Evolutionary conservation across 129 eudicot species (phyloP), one percentile per base, ranked within the genome.

Genomic region (Rutidosis leptorrhynchoides): DNA sequence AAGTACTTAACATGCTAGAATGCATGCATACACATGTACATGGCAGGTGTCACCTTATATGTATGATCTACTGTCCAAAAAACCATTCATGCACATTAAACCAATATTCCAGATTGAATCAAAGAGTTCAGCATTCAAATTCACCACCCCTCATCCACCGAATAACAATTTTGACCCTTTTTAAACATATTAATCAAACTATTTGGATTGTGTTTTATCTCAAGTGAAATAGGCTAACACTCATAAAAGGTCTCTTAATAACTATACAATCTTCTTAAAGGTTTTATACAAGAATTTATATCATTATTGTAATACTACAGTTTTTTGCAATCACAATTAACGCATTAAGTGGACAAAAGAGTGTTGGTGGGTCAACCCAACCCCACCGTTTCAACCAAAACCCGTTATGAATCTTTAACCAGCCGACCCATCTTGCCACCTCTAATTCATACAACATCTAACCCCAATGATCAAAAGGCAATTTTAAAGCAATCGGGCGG

Each of bases 11-110:
- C 58, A 42, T 30, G 69, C 67, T 11, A 65, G 35, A 65, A 65
- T 58, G 52, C 40, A 58, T 23, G 51, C 16, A 43, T 29, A 40
- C 32, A 54, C 27, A 60, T 24, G 42, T 59, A 32, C 48, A 46
- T 71, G 59, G 35, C 59, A 71, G 19, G 27, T 28, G 46, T 43
- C 57, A 70, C 23, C 19, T 12, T 22, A 69, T 56, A 69, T 40
- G 74, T 55, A 68, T 57, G 65, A n/a, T 57, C 40, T 40, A 58
- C 33, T 30, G 51, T 56, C 68, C 24, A 23, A 29, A 14, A 60
- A 30, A 58, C 2, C 26, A 29, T 20, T 70, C 66, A 58, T 58
- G 60, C 33, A 59, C 51, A 28, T 40, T 40, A 40, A 40, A 40
- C 16, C 46, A 40, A 11, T 52, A 62, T 23, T 72, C 63, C 62